Percentiles rank a stretch among this genome's conserved stretches.
Conservation (phyloP, 108 stramenopile genomes). For the Skeletonema menzelii region DNA sequence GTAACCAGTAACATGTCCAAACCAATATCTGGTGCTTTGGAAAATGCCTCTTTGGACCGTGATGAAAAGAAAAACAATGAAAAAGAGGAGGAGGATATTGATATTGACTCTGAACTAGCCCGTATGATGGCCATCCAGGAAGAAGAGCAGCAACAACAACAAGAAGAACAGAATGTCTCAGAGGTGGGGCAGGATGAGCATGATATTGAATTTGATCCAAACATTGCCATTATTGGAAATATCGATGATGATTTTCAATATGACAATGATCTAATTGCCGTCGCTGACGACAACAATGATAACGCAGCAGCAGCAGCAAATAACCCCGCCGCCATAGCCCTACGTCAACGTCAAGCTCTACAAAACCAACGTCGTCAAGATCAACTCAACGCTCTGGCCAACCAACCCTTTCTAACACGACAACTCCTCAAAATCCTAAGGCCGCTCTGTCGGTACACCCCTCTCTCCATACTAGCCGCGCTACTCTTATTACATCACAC, state of each 20-base stretch:
- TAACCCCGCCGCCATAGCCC: constrained; percentile 30
- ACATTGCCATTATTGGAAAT: constrained; percentile 18
- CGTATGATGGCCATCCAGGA: constrained; percentile 37
- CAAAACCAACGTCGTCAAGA: not conserved
- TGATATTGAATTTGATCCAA: constrained; percentile 10
- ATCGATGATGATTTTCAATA: not conserved
- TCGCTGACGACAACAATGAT: not conserved
- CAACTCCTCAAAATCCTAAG: not conserved
- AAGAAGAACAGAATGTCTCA: not conserved
- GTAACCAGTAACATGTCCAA: not conserved
- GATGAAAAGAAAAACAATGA: not conserved
- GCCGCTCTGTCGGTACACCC: constrained; percentile 36
- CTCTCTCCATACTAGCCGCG: constrained; percentile 58
- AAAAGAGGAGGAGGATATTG: constrained; percentile 2
- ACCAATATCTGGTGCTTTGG: not conserved
- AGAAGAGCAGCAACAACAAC: constrained; percentile 18
- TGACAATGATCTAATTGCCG: not conserved
- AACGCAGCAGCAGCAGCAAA: constrained; percentile 5
- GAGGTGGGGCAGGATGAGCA: not conserved
- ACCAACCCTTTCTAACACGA: constrained; percentile 8
- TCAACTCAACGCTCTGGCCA: not conserved
- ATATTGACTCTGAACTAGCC: constrained; percentile 20
- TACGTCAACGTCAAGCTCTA: constrained; percentile 18
- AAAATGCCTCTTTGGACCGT: not conserved
- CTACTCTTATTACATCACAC: constrained; percentile 66